Base-by-base conservation (phyloP, 495 filamentous ascomycete species). In the Sordaria brevicollis region DNA sequence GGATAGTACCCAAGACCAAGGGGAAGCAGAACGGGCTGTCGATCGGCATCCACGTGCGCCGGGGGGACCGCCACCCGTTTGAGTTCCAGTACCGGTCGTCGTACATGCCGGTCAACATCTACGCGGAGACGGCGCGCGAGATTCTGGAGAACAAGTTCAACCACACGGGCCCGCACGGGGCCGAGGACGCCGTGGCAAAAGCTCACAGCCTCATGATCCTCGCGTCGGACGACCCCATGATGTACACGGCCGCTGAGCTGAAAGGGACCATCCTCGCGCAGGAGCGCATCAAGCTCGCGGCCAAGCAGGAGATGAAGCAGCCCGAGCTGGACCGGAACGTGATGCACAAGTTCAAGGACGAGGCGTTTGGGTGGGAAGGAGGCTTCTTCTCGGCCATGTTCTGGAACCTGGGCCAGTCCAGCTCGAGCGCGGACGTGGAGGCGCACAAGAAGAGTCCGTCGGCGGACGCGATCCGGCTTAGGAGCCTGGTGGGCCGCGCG, bases 371-470 rank as follows among this genome's bases (percentile, higher is more conserved):
- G 33, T 92, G 90, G 90, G 90, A 92, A 74, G 90, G 90, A 36
- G 90, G 90, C 8, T 93, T 93, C 79, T 92, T 88, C 77, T 80
- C 82, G 29, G 82, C 84, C 71, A 86, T 92, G 78, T 92, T 93
- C 76, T 90, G 87, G 86, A 85, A 85, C 54, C 78, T 92, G 2
- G 90, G 89, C 33, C 76, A 76, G 25, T 72, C 79, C 17, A 74
- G 72, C 67, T 62, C 73, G 67, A 77, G 71, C 71, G 80, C 78
- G 36, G 49, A 62, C 25, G 49, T 62, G 13, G 49, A 62, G 13
- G 49, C 49, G 15, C 25, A 62, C 49, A 62, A 62, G 13, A 62
- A 62, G 2, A 62, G 49, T 7, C 81, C 84, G 15, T 83, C 88
- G 33, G 80, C 83, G 5, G 84, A 84, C 67, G 83, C 85, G 39